Evolutionary conservation across 371 early-diverging fungal species (phyloP), one percentile per base, ranked within the genome.

Genomic region (Enterocytospora artemiae): DNA sequence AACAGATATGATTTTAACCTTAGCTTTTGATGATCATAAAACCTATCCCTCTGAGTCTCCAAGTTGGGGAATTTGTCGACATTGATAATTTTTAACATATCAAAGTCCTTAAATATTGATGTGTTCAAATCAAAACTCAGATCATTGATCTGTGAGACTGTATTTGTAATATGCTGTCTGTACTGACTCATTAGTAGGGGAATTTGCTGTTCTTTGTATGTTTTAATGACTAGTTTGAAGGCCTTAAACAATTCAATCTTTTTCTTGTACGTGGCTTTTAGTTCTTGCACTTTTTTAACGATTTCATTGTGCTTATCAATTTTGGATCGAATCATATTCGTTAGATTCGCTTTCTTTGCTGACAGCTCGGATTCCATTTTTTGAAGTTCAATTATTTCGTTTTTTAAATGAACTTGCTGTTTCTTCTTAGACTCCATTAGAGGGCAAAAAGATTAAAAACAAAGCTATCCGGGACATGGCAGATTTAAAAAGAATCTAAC

Each of bases 11-110:
- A 22, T n/a, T 50, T 67, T 5, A 69, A 49, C 49, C 61, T 44
- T 34, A 48, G 48, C 34, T 65, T 72, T 44, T 59, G 27, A 36
- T 57, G 30, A 30, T 50, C 34, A 2, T 66, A 34, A 44, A 67
- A 61, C 36, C 31, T 34, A 1, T 53, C 12, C 18, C 70, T 25
- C 14, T 62, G 32, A 7, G 54, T 45, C 12, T 65, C 44, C 24
- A 75, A 65, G 45, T 53, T 71, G 5, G 22, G 27, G 65, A 71
- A 75, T 30, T 39, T 59, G n/a, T 33, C 45, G 18, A 51, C 33
- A 32, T 20, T 25, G 18, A 63, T 39, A 22, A 1, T 57, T 22
- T 27, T 41, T 0, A 62, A 20, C 28, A 20, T 44, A 12, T 61
- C 56, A 41, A 71, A 66, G 14, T 53, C 41, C 31, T 31, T 43